Conservation (phyloP, 2,329 filamentous ascomycete species). For the Mollisia scopiformis region DNA sequence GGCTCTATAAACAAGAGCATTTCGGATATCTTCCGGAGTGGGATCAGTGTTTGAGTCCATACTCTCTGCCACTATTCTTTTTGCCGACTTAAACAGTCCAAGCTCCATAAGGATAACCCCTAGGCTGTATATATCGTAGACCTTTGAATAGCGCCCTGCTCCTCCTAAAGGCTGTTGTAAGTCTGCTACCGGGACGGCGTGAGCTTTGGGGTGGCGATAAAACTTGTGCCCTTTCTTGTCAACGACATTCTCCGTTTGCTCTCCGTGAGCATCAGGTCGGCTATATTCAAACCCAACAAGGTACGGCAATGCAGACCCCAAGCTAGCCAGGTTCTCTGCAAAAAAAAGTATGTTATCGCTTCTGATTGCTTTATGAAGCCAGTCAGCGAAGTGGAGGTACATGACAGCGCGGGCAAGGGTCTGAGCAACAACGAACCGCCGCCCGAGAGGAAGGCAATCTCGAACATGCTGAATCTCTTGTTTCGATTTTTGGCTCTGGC, state of each 20-base stretch:
- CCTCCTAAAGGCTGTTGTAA: conserved; percentile 7
- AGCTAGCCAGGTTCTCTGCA: conserved; percentile 21
- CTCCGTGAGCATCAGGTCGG: conserved; percentile 42
- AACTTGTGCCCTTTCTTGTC: conserved; percentile 39
- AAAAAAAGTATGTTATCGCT: conserved; percentile 43
- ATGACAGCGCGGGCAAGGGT: background rate
- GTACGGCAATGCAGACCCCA: conserved; percentile 31
- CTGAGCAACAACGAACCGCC: background rate
- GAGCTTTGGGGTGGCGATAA: conserved; percentile 42
- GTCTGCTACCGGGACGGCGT: conserved; percentile 23
- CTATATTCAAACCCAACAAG: conserved; percentile 46
- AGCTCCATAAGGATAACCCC: conserved; percentile 45
- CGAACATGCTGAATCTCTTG: background rate
- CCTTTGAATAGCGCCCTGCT: conserved; percentile 37
- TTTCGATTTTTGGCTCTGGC: background rate
- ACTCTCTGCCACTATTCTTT: too few species aligned
- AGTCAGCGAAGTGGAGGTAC: conserved; percentile 31
- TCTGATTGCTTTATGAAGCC: conserved; percentile 48
- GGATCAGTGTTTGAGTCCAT: too few species aligned
- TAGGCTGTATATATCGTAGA: conserved; percentile 44
- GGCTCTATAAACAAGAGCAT: too few species aligned
- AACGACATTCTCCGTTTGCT: conserved; percentile 41
- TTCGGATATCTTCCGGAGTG: too few species aligned
- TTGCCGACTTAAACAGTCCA: conserved; percentile 18
- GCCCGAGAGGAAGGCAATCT: background rate